Evolutionary conservation across 2,329 filamentous ascomycete genomes (phyloP).

Genomic region (Fusarium acutatum): DNA sequence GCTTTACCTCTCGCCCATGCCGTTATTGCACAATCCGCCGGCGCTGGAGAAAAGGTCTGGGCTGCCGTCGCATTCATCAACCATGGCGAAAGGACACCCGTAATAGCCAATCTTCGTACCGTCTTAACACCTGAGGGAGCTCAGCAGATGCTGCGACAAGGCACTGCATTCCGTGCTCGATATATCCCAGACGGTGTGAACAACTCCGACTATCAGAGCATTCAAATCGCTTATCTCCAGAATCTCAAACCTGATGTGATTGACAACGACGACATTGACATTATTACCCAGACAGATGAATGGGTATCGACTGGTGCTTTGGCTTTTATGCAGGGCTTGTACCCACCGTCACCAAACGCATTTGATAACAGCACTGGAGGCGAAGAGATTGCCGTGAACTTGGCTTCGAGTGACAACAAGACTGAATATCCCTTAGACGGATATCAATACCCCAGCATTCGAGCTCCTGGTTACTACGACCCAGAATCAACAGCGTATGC

Average conservation of each 20-base stretch:
- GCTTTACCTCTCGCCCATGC: slow-evolving; percentile 33
- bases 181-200: slow-evolving; percentile 51
- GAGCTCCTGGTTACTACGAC: slow-evolving; percentile 58
- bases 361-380: slow-evolving; percentile 44
- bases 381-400: slow-evolving; percentile 54
- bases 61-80: slow-evolving; percentile 58
- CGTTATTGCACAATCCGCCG: slow-evolving; percentile 43
- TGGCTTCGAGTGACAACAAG: slow-evolving; percentile 50
- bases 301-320: slow-evolving; percentile 72
- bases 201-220: slow-evolving; percentile 38
- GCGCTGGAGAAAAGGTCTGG: slow-evolving; percentile 54
- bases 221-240: slow-evolving; percentile 49
- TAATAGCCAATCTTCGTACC: slow-evolving; percentile 40
- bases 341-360: slow-evolving; percentile 69
- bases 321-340: slow-evolving; percentile 85
- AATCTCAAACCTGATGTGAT: slow-evolving; percentile 55
- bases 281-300: slow-evolving; percentile 52
- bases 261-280: slow-evolving; percentile 57
- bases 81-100: slow-evolving; percentile 63
- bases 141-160: slow-evolving; percentile 60
- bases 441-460: slow-evolving; percentile 81
- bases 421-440: slow-evolving; percentile 75
- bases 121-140: slow-evolving; percentile 63
- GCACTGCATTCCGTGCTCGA: slow-evolving; percentile 57
- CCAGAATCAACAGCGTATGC: slow-evolving; percentile 57